Base-by-base conservation (phyloP, 345 rosid species). In the Lagerstroemia speciosa region DNA sequence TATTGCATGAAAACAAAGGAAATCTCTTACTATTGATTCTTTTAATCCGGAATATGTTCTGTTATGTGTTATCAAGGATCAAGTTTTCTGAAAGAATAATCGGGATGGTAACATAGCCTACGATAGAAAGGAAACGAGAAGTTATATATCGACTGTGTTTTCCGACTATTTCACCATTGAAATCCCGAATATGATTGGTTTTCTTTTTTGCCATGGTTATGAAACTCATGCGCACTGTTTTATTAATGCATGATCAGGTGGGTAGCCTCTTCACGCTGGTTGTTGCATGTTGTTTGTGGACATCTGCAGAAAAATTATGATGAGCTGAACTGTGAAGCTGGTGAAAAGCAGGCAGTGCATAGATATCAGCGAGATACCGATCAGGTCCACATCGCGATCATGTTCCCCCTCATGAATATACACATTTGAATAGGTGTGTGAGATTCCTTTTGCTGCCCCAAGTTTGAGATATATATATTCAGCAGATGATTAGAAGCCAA, bases 381-480 rank as follows among this genome's bases (percentile, higher is more conserved):
- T 52, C 38, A 16, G 52, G 29, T 57, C 37, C 33, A 27, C n/a
- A 24, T 58, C 41, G 31, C 26, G 15, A 53, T 68, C 43, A 53
- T 16, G 32, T 14, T 33, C 14, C 11, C 27, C 2, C 57, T 30
- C 9, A 22, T 16, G 22, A n/a, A n/a, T n/a, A n/a, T n/a, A n/a
- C n/a, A n/a, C n/a, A 1, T 3, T 17, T 37, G 37, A 32, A 55
- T 69, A 41, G n/a, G n/a, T n/a, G n/a, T n/a, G n/a, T n/a, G n/a
- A 52, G 71, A 58, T 58, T 69, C 52, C 64, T 40, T 24, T 5
- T 38, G 71, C 30, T 52, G 24, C 65, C 29, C 29, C 24, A 36
- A n/a, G n/a, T n/a, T n/a, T n/a, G n/a, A 6, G 16, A 36, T 37
- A 57, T n/a, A n/a, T 33, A 57, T 37, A 68, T 38, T 37, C 45